Conservation (phyloP, 2,329 filamentous ascomycete species). For the Penicillium polonicum region DNA sequence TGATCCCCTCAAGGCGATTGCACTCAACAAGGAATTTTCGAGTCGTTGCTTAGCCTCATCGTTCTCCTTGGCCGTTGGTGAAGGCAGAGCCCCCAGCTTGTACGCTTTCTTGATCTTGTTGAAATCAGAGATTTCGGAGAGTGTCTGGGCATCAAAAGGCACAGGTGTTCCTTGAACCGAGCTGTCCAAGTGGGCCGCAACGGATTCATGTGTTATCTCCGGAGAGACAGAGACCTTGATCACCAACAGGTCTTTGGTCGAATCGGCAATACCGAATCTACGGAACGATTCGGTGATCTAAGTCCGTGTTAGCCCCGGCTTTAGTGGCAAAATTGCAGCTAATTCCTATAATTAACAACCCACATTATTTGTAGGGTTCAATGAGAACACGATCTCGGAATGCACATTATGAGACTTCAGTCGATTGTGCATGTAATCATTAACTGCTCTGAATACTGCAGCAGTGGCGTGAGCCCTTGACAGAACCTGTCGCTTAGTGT, state of each 20-base stretch:
- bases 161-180: conserved; percentile 62
- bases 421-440: conserved; percentile 58
- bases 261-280: conserved; percentile 74
- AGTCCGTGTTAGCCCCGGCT: conserved; percentile 18
- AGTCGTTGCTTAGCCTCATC: conserved; percentile 40
- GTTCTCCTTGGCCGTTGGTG: conserved; percentile 29
- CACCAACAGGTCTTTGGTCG: conserved; percentile 70
- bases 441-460: conserved; percentile 74
- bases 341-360: conserved; percentile 11
- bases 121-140: conserved; percentile 62
- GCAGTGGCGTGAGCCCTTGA: conserved; percentile 72
- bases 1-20: conserved; percentile 72
- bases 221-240: conserved; percentile 69
- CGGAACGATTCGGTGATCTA: conserved; percentile 92
- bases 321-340: conserved; percentile 9
- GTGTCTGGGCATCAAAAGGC: conserved; percentile 62
- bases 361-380: conserved; percentile 82
- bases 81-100: conserved; percentile 67
- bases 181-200: conserved; percentile 60
- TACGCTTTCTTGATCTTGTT: conserved; percentile 78
- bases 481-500: conserved; percentile 56
- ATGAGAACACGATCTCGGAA: conserved; percentile 78
- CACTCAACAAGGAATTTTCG: conserved; percentile 68
- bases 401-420: conserved; percentile 83
- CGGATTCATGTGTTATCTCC: conserved; percentile 47